These are phyloP conservation scores for Phytomonas serpens DNA, from an alignment of 208 protist genomes.

Conservation along the genomic window DNA sequence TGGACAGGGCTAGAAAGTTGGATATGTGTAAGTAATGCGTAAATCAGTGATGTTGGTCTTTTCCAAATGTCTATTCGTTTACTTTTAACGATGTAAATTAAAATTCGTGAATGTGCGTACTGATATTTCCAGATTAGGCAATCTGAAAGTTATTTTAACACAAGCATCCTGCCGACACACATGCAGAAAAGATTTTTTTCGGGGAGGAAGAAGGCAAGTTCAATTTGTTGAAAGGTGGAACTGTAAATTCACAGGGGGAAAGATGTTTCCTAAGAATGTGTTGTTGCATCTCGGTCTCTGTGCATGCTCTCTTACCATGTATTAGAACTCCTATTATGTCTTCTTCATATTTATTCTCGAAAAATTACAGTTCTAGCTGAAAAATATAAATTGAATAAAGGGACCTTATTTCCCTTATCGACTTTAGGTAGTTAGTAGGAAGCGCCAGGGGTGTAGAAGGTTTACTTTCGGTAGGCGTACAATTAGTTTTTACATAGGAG, in stretches of 20 bases:
- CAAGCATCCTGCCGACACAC: too few relatives aligned
- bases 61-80: constrained; percentile 9
- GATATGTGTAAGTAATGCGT: constrained; percentile 1
- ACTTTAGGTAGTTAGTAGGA: background rate
- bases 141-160: constrained; percentile 5
- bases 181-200: background rate
- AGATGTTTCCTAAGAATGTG: background rate
- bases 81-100: background rate
- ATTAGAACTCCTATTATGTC: background rate
- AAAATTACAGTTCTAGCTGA: background rate
- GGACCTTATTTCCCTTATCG: background rate
- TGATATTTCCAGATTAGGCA: background rate
- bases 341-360: background rate
- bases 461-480: background rate
- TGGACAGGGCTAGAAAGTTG: too few relatives aligned
- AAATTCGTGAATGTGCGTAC: constrained; percentile 6
- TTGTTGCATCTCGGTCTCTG: background rate
- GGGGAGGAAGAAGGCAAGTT: background rate
- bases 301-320: background rate
- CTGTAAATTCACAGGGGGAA: background rate
- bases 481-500: too few relatives aligned
- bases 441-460: background rate
- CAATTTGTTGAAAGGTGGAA: background rate
- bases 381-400: background rate
- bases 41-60: background rate